These are phyloP conservation scores for Suillus occidentalis DNA, from an alignment of 768 basidiomycete species.

Conservation along the genomic window DNA sequence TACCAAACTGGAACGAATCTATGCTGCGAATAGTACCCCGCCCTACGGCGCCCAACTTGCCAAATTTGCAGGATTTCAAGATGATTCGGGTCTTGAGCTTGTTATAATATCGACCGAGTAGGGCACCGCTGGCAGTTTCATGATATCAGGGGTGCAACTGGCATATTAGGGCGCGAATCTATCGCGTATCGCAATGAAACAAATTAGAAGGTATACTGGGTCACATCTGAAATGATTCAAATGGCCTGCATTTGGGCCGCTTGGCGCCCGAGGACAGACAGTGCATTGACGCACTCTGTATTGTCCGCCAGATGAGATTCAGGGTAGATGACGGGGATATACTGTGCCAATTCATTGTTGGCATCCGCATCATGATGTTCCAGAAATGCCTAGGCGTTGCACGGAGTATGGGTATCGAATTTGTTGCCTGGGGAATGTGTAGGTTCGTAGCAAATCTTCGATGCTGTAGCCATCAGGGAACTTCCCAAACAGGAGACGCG, in stretches of 20 bases:
- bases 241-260: background rate
- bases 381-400: background rate
- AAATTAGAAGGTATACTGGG: background rate
- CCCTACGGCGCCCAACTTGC: background rate
- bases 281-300: background rate
- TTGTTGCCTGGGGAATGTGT: background rate
- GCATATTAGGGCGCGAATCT: background rate
- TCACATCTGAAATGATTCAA: background rate
- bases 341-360: background rate
- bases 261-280: background rate
- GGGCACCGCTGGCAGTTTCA: background rate
- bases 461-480: conserved; percentile 16
- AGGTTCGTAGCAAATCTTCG: background rate
- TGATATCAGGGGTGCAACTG: background rate
- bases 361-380: background rate
- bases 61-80: background rate
- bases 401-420: background rate
- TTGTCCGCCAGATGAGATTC: background rate
- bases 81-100: background rate
- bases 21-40: background rate
- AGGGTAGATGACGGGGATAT: background rate
- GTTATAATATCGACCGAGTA: background rate
- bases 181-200: background rate
- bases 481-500: conserved; percentile 6
- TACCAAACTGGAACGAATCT: background rate